phyloP scores from a whole-genome alignment of 768 basidiomycete genomes.

The Termitomyces sp. region DNA sequence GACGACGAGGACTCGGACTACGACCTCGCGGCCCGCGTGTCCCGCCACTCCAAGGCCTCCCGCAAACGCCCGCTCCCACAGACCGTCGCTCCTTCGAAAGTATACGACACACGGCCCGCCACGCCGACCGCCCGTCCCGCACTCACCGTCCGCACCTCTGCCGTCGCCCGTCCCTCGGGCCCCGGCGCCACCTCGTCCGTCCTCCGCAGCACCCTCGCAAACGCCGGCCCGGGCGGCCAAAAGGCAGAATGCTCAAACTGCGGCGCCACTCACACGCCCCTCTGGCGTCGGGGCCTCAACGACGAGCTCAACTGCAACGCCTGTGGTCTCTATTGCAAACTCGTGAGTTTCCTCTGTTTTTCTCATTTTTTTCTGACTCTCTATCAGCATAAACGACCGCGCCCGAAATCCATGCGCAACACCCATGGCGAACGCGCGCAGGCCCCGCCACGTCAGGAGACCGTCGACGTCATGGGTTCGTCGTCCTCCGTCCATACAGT shows the following conservation, averaged over 20 bases:
- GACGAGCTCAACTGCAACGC: conserved; percentile 90
- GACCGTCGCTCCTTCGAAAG: conserved; percentile 54
- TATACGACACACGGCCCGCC: conserved; percentile 30
- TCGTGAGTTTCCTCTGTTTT: too few species aligned
- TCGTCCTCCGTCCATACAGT: conserved; percentile 24
- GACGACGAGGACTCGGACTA: conserved; percentile 33
- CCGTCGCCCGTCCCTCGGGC: conserved; percentile 48
- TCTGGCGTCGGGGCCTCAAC: conserved; percentile 83
- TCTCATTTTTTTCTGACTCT: too few species aligned
- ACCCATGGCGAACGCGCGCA: conserved; percentile 70
- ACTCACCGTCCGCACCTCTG: conserved; percentile 52
- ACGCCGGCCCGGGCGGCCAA: conserved; percentile 48
- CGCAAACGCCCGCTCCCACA: conserved; percentile 33
- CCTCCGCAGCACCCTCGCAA: conserved; percentile 25
- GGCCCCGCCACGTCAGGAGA: conserved; percentile 59
- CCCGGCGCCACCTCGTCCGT: conserved; percentile 58
- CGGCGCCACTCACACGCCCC: conserved; percentile 82
- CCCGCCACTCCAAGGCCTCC: conserved; percentile 15
- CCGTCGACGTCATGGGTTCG: conserved; percentile 70
- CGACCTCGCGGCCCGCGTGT: conserved; percentile 23
- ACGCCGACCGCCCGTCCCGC: conserved; percentile 45
- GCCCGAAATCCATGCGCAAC: conserved; percentile 84
- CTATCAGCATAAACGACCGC: conserved; percentile 75
- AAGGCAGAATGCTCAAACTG: conserved; percentile 89
- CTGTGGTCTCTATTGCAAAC: conserved; percentile 82